These are phyloP conservation scores for Agastache rugosa DNA, from an alignment of 257 asterid species.

Conservation along the genomic window DNA sequence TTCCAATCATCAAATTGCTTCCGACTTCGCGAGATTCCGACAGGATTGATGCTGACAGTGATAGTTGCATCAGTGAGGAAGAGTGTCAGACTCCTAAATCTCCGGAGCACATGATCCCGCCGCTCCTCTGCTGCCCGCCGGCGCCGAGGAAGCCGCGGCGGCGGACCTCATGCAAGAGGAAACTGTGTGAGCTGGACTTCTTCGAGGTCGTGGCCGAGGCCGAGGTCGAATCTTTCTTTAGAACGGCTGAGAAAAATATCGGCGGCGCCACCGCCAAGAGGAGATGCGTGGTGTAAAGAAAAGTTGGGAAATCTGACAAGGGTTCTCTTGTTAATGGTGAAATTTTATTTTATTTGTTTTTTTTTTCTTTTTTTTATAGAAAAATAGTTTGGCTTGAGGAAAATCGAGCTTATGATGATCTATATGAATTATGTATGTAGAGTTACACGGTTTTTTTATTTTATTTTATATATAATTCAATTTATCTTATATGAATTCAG, in stretches of 20 bases:
- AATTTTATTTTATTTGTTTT: conserved; percentile 6
- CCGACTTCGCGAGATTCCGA: conserved; percentile 13
- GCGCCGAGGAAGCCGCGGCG: conserved; percentile 60
- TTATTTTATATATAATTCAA: background rate
- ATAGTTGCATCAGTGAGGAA: conserved; percentile 17
- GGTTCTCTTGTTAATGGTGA: conserved; percentile 14
- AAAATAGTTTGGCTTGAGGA: conserved; percentile 27
- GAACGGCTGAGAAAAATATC: conserved; percentile 31
- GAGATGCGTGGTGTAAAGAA: conserved; percentile 45
- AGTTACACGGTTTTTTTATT: conserved; percentile 24
- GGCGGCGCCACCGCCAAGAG: conserved; percentile 41
- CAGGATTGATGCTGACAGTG: conserved; percentile 1
- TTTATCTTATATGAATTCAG: conserved; percentile 19
- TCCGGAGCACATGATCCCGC: conserved; percentile 53
- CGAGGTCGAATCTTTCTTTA: conserved; percentile 58
- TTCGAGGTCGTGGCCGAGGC: conserved; percentile 47
- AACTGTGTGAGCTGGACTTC: conserved; percentile 42
- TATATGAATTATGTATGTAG: conserved; percentile 36
- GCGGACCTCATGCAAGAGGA: conserved; percentile 59
- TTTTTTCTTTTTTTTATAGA: background rate
- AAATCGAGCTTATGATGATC: conserved; percentile 29
- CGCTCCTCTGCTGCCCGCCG: conserved; percentile 56
- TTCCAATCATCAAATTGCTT: conserved; percentile 42
- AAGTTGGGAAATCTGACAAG: background rate
- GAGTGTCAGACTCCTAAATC: conserved; percentile 59